Percentiles rank a stretch among this genome's conserved stretches.
Evolutionary conservation across 1,284 basidiomycete species (phyloP).

Genomic region (Puccinia polysora): DNA sequence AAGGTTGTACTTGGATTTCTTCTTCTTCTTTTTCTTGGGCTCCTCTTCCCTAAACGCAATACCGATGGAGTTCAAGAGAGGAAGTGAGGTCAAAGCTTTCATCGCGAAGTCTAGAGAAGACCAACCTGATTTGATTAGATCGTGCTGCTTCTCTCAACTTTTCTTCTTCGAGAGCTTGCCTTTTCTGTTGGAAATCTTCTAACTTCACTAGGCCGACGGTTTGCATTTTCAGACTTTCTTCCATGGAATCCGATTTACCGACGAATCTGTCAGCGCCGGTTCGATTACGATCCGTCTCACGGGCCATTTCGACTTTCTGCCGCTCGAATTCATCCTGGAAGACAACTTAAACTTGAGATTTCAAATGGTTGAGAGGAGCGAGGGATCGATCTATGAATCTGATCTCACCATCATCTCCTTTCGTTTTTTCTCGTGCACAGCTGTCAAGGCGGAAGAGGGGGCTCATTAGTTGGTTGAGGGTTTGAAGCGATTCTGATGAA

Average conservation of each 20-base stretch:
- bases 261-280: constrained; percentile 72
- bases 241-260: constrained; percentile 87
- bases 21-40: constrained; percentile 64
- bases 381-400: neutral
- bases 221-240: constrained; percentile 84
- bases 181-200: constrained; percentile 72
- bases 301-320: constrained; percentile 75
- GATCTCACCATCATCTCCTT: constrained; percentile 62
- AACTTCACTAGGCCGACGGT: constrained; percentile 90
- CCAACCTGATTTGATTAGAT: constrained; percentile 45
- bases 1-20: constrained; percentile 70
- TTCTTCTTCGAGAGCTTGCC: constrained; percentile 85
- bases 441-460: neutral
- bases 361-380: neutral
- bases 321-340: constrained; percentile 75
- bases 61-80: neutral
- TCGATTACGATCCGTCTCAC: constrained; percentile 51
- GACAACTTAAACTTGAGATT: constrained; percentile 24
- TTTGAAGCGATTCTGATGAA: neutral
- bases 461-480: neutral
- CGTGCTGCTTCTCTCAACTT: constrained; percentile 80
- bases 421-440: constrained; percentile 63
- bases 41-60: constrained; percentile 61
- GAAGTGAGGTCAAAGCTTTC: neutral
- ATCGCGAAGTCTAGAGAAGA: neutral